phyloP scores from a whole-genome alignment of 805 yeast species.

The Saccharomycopsis javanensis region DNA sequence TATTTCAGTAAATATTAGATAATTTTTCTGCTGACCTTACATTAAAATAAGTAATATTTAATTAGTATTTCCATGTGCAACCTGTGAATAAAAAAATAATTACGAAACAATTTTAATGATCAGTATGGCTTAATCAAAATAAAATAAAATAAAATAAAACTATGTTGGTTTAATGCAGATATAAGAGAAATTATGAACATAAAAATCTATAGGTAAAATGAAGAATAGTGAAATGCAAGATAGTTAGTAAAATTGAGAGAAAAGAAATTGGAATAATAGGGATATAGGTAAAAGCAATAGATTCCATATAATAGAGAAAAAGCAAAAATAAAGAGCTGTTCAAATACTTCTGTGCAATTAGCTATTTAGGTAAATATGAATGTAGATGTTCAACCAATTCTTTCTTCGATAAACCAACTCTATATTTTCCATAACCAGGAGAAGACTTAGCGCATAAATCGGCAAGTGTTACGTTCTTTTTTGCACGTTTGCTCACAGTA shows the following conservation, averaged over 20 bases:
- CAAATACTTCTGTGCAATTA: not conserved
- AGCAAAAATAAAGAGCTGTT: not conserved
- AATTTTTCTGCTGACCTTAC: too few relatives aligned
- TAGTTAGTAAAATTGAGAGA: not conserved
- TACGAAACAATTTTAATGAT: too few relatives aligned
- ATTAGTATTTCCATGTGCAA: too few relatives aligned
- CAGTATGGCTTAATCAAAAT: not conserved
- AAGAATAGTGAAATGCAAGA: not conserved
- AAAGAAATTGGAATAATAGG: not conserved
- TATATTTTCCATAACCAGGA: constrained; percentile 2
- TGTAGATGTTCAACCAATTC: constrained; percentile 15
- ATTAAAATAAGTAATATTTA: too few relatives aligned
- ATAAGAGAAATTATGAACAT: not conserved
- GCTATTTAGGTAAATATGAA: constrained; percentile 3
- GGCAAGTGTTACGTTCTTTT: constrained; percentile 3
- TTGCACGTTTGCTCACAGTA: not conserved
- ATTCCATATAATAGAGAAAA: not conserved
- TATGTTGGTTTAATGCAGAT: not conserved
- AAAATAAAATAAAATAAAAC: too few relatives aligned
- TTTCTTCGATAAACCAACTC: constrained; percentile 18
- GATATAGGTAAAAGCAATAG: not conserved
- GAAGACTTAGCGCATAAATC: constrained; percentile 15
- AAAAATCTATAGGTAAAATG: not conserved
- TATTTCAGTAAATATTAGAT: too few relatives aligned
- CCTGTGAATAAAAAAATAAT: too few relatives aligned